Conservation (phyloP, 306 rosid species). For the Dicorynia guianensis region DNA sequence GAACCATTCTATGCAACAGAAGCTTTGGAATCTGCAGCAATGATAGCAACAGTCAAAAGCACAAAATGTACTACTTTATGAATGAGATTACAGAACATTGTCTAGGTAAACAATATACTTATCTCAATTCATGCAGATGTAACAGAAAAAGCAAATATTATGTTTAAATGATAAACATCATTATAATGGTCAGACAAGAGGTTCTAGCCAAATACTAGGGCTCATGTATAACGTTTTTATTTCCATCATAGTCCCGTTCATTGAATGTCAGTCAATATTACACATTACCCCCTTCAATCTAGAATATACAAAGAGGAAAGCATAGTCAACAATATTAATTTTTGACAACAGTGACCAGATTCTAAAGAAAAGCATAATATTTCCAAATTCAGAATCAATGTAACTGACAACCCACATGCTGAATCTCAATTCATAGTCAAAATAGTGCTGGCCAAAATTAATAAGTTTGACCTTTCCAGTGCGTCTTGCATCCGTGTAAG, state of each 20-base stretch:
- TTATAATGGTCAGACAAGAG: background rate
- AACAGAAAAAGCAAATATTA: background rate
- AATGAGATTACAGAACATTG: background rate
- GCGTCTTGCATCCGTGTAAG: slow-evolving; percentile 83
- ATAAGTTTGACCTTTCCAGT: slow-evolving; percentile 77
- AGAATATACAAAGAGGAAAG: background rate
- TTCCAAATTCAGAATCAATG: slow-evolving; percentile 13
- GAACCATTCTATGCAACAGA: slow-evolving; percentile 86
- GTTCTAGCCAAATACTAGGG: background rate
- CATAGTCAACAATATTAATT: slow-evolving; percentile 16
- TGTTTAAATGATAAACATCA: slow-evolving; percentile 3
- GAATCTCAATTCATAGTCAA: slow-evolving; percentile 34
- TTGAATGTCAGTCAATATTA: no score
- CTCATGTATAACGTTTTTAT: no score
- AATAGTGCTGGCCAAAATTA: slow-evolving; percentile 16
- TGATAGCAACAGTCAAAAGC: slow-evolving; percentile 38
- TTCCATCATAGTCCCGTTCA: no score
- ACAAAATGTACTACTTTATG: slow-evolving; percentile 12
- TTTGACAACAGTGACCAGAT: slow-evolving; percentile 14
- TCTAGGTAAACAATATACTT: no score
- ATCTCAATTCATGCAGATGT: background rate
- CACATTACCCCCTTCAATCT: background rate
- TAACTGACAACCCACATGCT: slow-evolving; percentile 23
- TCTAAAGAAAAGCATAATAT: slow-evolving; percentile 22
- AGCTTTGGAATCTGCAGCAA: slow-evolving; percentile 90